These are phyloP conservation scores for Dactylellina cionopaga DNA, from an alignment of 2,329 filamentous ascomycete species.

Conservation along the genomic window DNA sequence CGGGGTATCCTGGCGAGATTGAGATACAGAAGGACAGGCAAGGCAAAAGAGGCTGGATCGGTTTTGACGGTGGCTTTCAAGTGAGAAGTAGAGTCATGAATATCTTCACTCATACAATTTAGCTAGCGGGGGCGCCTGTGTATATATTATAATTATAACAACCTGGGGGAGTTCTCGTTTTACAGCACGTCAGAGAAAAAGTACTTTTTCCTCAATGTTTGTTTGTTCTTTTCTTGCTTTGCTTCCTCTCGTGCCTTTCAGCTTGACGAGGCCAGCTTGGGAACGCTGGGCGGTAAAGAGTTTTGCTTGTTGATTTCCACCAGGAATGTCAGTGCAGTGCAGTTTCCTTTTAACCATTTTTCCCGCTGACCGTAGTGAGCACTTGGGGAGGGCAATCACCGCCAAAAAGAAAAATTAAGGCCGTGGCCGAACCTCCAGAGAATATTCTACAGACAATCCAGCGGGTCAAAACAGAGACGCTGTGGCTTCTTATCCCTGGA, in stretches of 20 bases:
- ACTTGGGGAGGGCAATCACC: constrained; percentile 23
- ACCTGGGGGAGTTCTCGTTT: constrained; percentile 24
- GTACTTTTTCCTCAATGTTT: no score
- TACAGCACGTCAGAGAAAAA: no score
- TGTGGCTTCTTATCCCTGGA: constrained; percentile 49
- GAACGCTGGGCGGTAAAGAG: constrained; percentile 4
- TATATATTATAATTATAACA: constrained; percentile 24
- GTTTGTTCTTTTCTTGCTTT: constrained; percentile 2
- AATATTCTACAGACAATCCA: constrained; percentile 24
- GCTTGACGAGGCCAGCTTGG: constrained; percentile 5
- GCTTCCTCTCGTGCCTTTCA: constrained; percentile 5
- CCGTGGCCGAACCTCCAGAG: background rate
- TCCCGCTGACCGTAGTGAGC: constrained; percentile 24
- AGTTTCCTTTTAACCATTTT: constrained; percentile 30
- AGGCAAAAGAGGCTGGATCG: no score
- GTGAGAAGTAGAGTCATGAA: no score
- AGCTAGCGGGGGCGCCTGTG: constrained; percentile 36
- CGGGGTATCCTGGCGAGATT: constrained; percentile 38
- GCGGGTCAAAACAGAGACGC: constrained; percentile 38
- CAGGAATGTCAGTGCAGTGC: constrained; percentile 21
- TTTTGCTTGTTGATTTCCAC: background rate
- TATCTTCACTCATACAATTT: background rate
- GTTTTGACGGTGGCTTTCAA: no score
- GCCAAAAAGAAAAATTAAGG: no score
- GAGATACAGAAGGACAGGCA: no score